A percentile compares a stretch with the other conserved stretches of the same genome.
phyloP scores from a whole-genome alignment of 768 basidiomycete genomes.

The Mycena polygramma region DNA sequence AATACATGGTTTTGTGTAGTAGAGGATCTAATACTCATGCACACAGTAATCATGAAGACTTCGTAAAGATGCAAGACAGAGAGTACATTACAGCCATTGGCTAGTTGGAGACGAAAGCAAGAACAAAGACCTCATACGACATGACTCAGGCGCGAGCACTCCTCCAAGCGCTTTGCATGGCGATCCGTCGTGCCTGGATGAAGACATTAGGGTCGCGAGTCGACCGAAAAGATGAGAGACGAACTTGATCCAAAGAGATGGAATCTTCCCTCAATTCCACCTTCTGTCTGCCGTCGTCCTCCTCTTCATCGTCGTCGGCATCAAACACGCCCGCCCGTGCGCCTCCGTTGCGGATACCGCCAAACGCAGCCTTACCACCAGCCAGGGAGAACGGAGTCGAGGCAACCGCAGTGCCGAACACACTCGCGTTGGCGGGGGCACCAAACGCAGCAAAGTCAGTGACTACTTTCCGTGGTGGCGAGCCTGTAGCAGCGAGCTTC shows the following conservation, averaged over 20 bases:
- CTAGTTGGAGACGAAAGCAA: conserved; percentile 29
- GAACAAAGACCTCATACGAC: conserved; percentile 15
- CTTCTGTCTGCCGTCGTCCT: conserved; percentile 73
- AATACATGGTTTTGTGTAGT: conserved; percentile 17
- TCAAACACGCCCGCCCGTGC: conserved; percentile 52
- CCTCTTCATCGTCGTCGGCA: conserved; percentile 89
- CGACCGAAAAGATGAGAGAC: conserved; percentile 30
- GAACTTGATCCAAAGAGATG: conserved; percentile 93
- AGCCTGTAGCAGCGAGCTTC: conserved; percentile 50
- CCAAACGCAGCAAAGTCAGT: conserved; percentile 91
- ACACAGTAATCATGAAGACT: conserved; percentile 2
- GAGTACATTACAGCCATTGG: conserved; percentile 28
- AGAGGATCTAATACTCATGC: conserved; percentile 9
- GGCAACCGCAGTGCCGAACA: conserved; percentile 87
- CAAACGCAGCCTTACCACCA: conserved; percentile 88
- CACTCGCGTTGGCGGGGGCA: conserved; percentile 78
- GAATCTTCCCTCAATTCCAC: conserved; percentile 86
- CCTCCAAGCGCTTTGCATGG: conserved; percentile 93
- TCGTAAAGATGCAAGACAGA: conserved; percentile 28
- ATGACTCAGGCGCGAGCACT: conserved; percentile 64
- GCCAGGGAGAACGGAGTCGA: conserved; percentile 85
- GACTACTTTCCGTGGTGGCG: conserved; percentile 89
- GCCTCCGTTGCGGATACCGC: conserved; percentile 70
- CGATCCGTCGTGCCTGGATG: conserved; percentile 81
- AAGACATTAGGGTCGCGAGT: conserved; percentile 29